A percentile compares a stretch with the other conserved stretches of the same genome.
Evolutionary conservation across 352 stramenopile genomes (phyloP).

Genomic region (Phytophthora sp.): DNA sequence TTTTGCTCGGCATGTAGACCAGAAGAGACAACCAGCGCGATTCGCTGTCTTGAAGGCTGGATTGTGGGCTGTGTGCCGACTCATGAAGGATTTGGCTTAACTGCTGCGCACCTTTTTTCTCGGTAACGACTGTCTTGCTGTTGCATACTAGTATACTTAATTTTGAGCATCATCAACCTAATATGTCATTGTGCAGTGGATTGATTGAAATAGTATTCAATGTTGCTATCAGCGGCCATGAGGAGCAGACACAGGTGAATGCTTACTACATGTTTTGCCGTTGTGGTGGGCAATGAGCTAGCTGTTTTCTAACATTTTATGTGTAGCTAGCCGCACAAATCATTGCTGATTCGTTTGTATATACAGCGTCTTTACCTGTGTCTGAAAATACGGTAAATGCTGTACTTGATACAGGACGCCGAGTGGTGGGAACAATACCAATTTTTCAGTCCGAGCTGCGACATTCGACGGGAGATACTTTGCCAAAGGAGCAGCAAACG

Average conservation of each 20-base stretch:
- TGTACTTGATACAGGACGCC: slow-evolving; percentile 32
- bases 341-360: slow-evolving; percentile 63
- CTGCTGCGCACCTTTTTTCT: slow-evolving; percentile 41
- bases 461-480: not conserved
- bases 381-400: slow-evolving; percentile 32
- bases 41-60: slow-evolving; percentile 75
- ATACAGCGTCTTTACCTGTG: slow-evolving; percentile 17
- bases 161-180: not conserved
- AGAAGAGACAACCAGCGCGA: slow-evolving; percentile 38
- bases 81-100: slow-evolving; percentile 56
- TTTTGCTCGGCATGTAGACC: slow-evolving; percentile 30
- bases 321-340: slow-evolving; percentile 64
- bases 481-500: slow-evolving; percentile 31
- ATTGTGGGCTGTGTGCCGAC: slow-evolving; percentile 58
- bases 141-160: too few species aligned
- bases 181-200: slow-evolving; percentile 33
- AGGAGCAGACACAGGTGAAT: slow-evolving; percentile 54
- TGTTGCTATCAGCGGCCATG: slow-evolving; percentile 32
- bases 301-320: not conserved
- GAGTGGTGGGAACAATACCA: slow-evolving; percentile 31
- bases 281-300: not conserved
- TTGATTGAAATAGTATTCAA: slow-evolving; percentile 51
- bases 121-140: slow-evolving; percentile 16
- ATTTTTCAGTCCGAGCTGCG: slow-evolving; percentile 20
- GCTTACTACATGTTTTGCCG: not conserved